These are phyloP conservation scores for Ichthyophthirius multifiliis DNA, from an alignment of 169 alveolate species.

Conservation along the genomic window DNA sequence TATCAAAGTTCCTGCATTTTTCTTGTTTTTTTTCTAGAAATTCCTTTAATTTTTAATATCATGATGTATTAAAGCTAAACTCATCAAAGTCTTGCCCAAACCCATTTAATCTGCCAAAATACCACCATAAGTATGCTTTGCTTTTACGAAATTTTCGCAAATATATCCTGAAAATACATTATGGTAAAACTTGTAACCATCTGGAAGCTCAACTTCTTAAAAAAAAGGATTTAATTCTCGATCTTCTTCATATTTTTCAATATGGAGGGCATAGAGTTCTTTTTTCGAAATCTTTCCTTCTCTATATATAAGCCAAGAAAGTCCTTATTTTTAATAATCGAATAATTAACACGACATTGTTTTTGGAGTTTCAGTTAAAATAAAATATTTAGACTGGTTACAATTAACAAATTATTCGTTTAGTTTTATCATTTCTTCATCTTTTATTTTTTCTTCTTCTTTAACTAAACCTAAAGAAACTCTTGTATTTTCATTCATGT, in stretches of 20 bases:
- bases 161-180: conserved; percentile 38
- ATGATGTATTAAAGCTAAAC: conserved; percentile 26
- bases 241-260: neutral
- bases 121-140: conserved; percentile 52
- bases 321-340: conserved; percentile 35
- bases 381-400: too few species aligned
- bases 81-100: conserved; percentile 68
- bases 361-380: too few species aligned
- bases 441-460: too few species aligned
- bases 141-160: neutral
- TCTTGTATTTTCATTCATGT: too few species aligned
- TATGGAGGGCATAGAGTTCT: neutral
- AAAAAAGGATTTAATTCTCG: conserved; percentile 31
- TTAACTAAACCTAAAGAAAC: too few species aligned
- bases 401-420: too few species aligned
- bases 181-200: conserved; percentile 18
- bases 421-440: too few species aligned
- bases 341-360: too few species aligned
- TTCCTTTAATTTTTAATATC: neutral
- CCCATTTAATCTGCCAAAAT: conserved; percentile 84
- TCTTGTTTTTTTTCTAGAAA: neutral
- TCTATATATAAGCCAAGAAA: conserved; percentile 48
- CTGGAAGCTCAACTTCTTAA: conserved; percentile 15
- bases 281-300: too few species aligned
- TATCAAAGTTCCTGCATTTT: conserved; percentile 77